A percentile compares a stretch with the other conserved stretches of the same genome.
Evolutionary conservation across 179 eudicot genomes (phyloP).

Genomic region (Camellia oleifera): DNA sequence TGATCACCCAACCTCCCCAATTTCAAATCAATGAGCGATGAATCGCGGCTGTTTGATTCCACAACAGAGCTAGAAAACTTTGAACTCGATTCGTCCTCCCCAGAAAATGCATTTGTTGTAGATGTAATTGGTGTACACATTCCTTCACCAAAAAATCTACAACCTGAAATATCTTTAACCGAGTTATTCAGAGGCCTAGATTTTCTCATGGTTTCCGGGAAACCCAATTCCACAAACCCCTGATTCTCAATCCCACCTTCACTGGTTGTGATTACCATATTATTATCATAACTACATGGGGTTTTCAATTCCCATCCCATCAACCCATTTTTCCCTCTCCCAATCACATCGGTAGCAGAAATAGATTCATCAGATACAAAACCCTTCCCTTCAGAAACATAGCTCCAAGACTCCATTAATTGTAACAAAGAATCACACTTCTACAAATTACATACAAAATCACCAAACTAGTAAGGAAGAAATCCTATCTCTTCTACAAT

Average conservation of each 20-base stretch:
- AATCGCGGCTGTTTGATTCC: constrained; percentile 41
- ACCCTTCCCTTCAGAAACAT: constrained; percentile 41
- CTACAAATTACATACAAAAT: neutral
- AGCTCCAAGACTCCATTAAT: constrained; percentile 62
- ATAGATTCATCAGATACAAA: constrained; percentile 36
- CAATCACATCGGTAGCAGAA: constrained; percentile 21
- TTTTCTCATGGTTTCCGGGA: constrained; percentile 31
- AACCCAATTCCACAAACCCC: constrained; percentile 38
- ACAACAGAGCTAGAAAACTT: constrained; percentile 42
- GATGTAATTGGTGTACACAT: constrained; percentile 18
- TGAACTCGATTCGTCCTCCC: constrained; percentile 37
- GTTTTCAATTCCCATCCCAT: constrained; percentile 19
- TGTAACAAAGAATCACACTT: neutral
- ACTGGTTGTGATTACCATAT: constrained; percentile 26
- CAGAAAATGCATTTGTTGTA: constrained; percentile 28
- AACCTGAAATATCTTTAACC: neutral
- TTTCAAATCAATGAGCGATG: constrained; percentile 49
- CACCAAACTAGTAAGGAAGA: neutral
- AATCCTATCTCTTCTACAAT: neutral
- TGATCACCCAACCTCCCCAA: constrained; percentile 46
- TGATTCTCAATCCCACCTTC: constrained; percentile 35
- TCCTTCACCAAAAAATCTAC: too few relatives aligned
- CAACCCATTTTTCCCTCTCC: constrained; percentile 27
- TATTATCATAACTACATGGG: constrained; percentile 21
- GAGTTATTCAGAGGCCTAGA: constrained; percentile 19